Percentiles rank a stretch among this genome's conserved stretches.
phyloP scores from a whole-genome alignment of 495 filamentous ascomycete species.

The Chaetomium fimeti region DNA sequence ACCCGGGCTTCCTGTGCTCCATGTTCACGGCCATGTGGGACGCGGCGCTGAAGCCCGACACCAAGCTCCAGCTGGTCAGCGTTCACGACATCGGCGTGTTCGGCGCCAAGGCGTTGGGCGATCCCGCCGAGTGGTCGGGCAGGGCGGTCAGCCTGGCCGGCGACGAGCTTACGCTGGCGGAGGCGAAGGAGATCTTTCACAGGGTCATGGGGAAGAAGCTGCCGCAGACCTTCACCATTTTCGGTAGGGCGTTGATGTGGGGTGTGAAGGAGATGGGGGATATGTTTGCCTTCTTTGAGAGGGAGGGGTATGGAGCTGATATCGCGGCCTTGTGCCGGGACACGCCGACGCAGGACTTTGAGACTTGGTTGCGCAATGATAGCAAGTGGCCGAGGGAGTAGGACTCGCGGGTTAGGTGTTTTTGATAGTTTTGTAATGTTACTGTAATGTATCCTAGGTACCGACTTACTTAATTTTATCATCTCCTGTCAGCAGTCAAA shows the following conservation, averaged over 20 bases:
- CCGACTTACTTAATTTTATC: not conserved
- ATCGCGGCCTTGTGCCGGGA: constrained; percentile 51
- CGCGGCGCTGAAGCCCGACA: constrained; percentile 38
- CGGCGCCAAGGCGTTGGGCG: constrained; percentile 55
- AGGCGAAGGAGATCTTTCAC: constrained; percentile 51
- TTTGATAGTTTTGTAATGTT: not conserved
- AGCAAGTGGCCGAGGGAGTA: constrained; percentile 38
- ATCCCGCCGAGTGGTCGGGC: constrained; percentile 35
- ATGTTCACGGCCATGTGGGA: constrained; percentile 57
- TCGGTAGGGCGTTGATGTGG: constrained; percentile 44
- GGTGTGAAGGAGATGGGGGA: constrained; percentile 52
- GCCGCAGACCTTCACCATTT: constrained; percentile 50
- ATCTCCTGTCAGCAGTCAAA: not conserved
- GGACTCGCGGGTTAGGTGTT: not conserved
- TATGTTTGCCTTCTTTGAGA: constrained; percentile 67
- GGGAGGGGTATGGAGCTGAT: constrained; percentile 60
- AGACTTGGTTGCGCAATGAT: constrained; percentile 59
- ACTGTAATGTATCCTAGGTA: not conserved
- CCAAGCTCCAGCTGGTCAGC: constrained; percentile 59
- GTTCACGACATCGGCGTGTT: constrained; percentile 64
- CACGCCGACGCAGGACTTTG: constrained; percentile 58
- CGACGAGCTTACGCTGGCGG: constrained; percentile 34
- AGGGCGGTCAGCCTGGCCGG: constrained; percentile 36
- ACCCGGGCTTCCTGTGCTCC: constrained; percentile 52
- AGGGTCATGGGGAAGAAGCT: constrained; percentile 48